Base-by-base conservation (phyloP, 257 asterid species). In the Rubia yunnanensis region DNA sequence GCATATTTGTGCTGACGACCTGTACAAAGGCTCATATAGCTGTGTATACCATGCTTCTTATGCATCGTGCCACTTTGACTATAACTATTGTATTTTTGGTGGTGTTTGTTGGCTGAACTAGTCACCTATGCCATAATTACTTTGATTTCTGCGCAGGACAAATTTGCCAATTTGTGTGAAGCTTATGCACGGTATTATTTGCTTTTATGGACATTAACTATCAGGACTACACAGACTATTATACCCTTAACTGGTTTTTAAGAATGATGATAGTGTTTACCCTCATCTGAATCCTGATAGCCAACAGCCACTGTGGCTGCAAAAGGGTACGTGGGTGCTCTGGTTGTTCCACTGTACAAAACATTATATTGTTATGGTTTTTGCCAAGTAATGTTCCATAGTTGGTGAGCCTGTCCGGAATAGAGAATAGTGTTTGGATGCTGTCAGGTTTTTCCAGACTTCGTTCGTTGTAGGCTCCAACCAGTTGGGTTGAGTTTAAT, bases 321-420 rank as follows among this genome's bases (percentile, higher is more conserved):
- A 36, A 65, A 64, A 66, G 24, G 9, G 5, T 58, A 35, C 26
- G 44, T 32, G 44, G 36, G 7, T 32, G 23, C n/a, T 28, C 14
- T 60, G 62, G 28, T 28, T 52, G 55, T 70, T 70, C 74, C 74
- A 17, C 57, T 62, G 69, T 53, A 65, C 28, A 20, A 49, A 49
- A 4, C 35, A 65, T 11, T 48, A 5, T 28, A 6, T 31, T 15
- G 46, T 46, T 64, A 15, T 48, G 44, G 69, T 28, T 28, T 31
- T 49, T 23, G 24, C 46, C 18, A 49, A 49, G 39, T 48, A 49
- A 15, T 48, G 59, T 49, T 65, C 35, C 27, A 30, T 60, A 1
- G 68, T 26, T 61, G 66, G 10, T 5, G 55, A 39, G 59, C 17
- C 26, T 28, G 10, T 63, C 7, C 7, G 55, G 20, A 4, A n/a